A percentile compares a stretch with the other conserved stretches of the same genome.
Conservation (phyloP, 192 early-diverging fungal species). For the Coemansia brasiliensis region DNA sequence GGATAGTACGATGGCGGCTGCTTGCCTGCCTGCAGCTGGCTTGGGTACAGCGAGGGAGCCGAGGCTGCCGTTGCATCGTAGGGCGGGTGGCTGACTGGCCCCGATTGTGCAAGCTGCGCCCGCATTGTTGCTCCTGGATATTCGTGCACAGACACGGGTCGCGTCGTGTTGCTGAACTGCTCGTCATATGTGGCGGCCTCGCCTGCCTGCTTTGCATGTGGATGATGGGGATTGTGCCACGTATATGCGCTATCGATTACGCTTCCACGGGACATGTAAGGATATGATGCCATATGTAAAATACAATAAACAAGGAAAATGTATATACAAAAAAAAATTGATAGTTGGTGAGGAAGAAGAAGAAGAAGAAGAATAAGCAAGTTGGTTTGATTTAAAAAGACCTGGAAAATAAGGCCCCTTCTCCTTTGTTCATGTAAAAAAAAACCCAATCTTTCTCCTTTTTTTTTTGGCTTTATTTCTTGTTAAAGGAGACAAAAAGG, state of each 20-base stretch:
- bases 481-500: neutral
- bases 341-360: neutral
- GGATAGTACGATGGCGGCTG: constrained; percentile 7
- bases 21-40: neutral
- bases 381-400: neutral
- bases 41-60: neutral
- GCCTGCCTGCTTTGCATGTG: neutral
- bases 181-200: constrained; percentile 18
- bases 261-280: constrained; percentile 6
- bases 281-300: constrained; percentile 5
- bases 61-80: neutral
- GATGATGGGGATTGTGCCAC: neutral
- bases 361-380: neutral
- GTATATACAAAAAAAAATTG: neutral
- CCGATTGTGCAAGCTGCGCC: neutral
- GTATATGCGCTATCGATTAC: neutral
- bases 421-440: neutral
- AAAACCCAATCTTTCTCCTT: neutral
- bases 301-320: neutral
- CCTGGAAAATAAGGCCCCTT: neutral
- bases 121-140: constrained; percentile 11
- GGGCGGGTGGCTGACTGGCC: neutral
- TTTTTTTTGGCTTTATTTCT: neutral
- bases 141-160: neutral
- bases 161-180: constrained; percentile 3